phyloP scores from a whole-genome alignment of 1,284 basidiomycete genomes.

The Ceratorhiza oryzae-sativae region DNA sequence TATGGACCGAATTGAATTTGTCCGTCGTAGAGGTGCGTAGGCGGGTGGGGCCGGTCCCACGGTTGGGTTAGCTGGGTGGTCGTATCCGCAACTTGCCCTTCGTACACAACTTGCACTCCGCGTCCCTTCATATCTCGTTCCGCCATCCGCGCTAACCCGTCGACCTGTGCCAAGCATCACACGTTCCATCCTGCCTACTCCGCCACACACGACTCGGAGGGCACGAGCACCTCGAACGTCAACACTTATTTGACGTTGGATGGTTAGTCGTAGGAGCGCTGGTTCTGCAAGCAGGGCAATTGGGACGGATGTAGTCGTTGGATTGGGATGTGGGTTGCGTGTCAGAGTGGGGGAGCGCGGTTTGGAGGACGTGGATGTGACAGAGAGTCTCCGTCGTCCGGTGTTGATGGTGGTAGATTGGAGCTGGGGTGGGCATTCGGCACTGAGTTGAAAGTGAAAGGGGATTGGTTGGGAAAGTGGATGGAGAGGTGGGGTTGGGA shows the following conservation, averaged over 20 bases:
- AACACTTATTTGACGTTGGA: slow-evolving; percentile 43
- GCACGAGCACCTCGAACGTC: slow-evolving; percentile 40
- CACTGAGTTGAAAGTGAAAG: slow-evolving; percentile 41
- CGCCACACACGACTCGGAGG: slow-evolving; percentile 20
- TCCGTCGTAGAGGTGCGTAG: slow-evolving; percentile 8
- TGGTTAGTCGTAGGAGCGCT: slow-evolving; percentile 37
- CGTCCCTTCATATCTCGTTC: slow-evolving; percentile 1
- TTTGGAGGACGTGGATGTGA: slow-evolving; percentile 24
- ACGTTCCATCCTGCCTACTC: slow-evolving; percentile 24
- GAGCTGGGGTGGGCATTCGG: slow-evolving; percentile 32
- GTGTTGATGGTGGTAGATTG: not conserved
- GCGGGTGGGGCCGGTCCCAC: slow-evolving; percentile 15
- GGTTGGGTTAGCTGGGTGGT: not conserved
- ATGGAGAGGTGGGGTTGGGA: slow-evolving; percentile 41
- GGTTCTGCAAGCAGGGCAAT: slow-evolving; percentile 33
- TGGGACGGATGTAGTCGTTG: slow-evolving; percentile 19
- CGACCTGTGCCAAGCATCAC: slow-evolving; percentile 13
- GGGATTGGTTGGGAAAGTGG: slow-evolving; percentile 42
- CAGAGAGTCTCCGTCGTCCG: slow-evolving; percentile 4
- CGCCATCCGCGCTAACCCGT: not conserved
- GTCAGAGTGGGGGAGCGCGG: slow-evolving; percentile 6
- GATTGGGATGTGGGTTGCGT: not conserved
- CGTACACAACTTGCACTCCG: slow-evolving; percentile 10
- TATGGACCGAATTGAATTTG: slow-evolving; percentile 22
- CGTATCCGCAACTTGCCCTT: slow-evolving; percentile 8